Evolutionary conservation across 768 basidiomycete species (phyloP).

Genomic region (Suillus plorans): DNA sequence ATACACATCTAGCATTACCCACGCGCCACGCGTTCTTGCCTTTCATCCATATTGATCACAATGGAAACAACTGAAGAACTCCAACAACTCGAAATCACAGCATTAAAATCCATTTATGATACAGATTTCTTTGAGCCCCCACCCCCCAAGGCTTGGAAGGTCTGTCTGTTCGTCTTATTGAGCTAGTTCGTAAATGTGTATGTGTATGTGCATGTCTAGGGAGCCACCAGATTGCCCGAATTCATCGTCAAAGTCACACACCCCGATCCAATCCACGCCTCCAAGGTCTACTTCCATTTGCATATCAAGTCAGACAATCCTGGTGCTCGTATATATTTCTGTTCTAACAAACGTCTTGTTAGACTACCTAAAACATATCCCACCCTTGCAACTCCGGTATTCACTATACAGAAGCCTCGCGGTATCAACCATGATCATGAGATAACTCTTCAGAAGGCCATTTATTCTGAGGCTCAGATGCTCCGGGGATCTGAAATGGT

Average conservation of each 20-base stretch:
- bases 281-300: slow-evolving; percentile 63
- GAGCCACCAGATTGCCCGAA: slow-evolving; percentile 67
- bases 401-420: slow-evolving; percentile 65
- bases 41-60: slow-evolving; percentile 12
- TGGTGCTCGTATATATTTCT: neutral
- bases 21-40: slow-evolving; percentile 27
- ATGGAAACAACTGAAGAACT: slow-evolving; percentile 79
- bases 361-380: slow-evolving; percentile 87
- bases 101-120: slow-evolving; percentile 77
- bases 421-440: slow-evolving; percentile 62
- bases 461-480: slow-evolving; percentile 67
- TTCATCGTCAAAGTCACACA: slow-evolving; percentile 74
- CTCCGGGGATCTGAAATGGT: slow-evolving; percentile 73
- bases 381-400: slow-evolving; percentile 63
- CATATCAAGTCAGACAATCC: slow-evolving; percentile 60
- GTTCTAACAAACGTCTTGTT: slow-evolving; percentile 1
- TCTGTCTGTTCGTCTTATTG: slow-evolving; percentile 25
- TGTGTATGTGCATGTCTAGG: slow-evolving; percentile 37
- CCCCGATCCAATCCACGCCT: slow-evolving; percentile 54
- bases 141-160: slow-evolving; percentile 85
- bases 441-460: slow-evolving; percentile 52
- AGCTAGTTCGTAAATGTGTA: slow-evolving; percentile 3
- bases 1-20: slow-evolving; percentile 51
- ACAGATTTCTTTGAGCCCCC: slow-evolving; percentile 74
- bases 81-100: slow-evolving; percentile 70